A percentile compares a stretch with the other conserved stretches of the same genome.
Evolutionary conservation across 2,329 filamentous ascomycete species (phyloP).

Genomic region (Coniochaeta ligniaria): DNA sequence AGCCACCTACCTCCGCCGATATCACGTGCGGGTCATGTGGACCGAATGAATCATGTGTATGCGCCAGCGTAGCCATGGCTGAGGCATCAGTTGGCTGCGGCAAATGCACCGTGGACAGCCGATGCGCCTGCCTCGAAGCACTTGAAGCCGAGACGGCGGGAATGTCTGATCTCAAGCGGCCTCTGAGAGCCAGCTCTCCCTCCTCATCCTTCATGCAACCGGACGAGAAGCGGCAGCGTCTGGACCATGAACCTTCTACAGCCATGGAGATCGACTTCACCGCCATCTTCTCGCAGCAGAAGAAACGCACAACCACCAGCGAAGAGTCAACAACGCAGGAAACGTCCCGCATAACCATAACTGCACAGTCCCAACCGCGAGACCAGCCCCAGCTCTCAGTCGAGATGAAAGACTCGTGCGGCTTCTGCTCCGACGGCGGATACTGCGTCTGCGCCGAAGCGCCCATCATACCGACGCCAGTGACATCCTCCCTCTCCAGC

Average conservation of each 20-base stretch:
- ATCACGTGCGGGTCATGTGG: constrained; percentile 50
- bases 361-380: constrained; percentile 8
- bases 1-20: constrained; percentile 22
- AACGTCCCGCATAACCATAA: not conserved
- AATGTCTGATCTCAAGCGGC: constrained; percentile 41
- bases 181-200: constrained; percentile 32
- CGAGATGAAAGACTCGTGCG: constrained; percentile 61
- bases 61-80: constrained; percentile 51
- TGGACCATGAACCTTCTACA: constrained; percentile 30
- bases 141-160: constrained; percentile 33
- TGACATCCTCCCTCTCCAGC: not conserved
- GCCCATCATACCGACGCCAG: constrained; percentile 9
- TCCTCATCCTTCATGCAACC: constrained; percentile 28
- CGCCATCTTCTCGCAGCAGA: constrained; percentile 48
- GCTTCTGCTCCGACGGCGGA: constrained; percentile 76
- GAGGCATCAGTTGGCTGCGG: constrained; percentile 53
- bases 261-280: constrained; percentile 71
- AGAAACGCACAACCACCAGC: constrained; percentile 18
- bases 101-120: constrained; percentile 54
- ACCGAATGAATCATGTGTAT: constrained; percentile 46
- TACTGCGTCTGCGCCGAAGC: constrained; percentile 74
- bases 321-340: constrained; percentile 16
- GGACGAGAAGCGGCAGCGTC: constrained; percentile 49
- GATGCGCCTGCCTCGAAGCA: constrained; percentile 59
- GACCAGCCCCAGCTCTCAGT: constrained; percentile 26